Percentiles rank a stretch among this genome's conserved stretches.
Conservation (phyloP, 1,284 basidiomycete genomes). For the Wallemia mellicola region DNA sequence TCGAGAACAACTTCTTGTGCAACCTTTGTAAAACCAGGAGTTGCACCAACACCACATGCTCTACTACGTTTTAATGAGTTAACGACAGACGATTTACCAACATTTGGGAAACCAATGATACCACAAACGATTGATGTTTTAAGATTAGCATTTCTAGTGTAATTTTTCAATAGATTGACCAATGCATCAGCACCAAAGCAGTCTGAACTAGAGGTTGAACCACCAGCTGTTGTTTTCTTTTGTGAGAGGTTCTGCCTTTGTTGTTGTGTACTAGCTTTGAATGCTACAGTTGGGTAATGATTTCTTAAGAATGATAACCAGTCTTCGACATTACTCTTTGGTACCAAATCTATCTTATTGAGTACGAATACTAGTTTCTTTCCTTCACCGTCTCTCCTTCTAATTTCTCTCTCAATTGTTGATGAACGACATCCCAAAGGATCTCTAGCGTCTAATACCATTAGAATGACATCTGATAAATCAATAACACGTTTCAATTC, state of each 20-base stretch:
- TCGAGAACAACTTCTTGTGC: slow-evolving; percentile 82
- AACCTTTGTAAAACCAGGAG: slow-evolving; percentile 78
- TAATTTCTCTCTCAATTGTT: slow-evolving; percentile 67
- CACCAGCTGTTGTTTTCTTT: slow-evolving; percentile 10
- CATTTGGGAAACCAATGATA: slow-evolving; percentile 88
- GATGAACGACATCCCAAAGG: slow-evolving; percentile 63
- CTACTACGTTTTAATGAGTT: slow-evolving; percentile 75
- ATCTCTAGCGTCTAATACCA: slow-evolving; percentile 67
- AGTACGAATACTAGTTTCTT: slow-evolving; percentile 68
- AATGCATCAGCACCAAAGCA: slow-evolving; percentile 26
- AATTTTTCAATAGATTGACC: slow-evolving; percentile 67
- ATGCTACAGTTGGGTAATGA: slow-evolving; percentile 73
- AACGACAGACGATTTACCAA: slow-evolving; percentile 83
- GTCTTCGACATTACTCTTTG: slow-evolving; percentile 53
- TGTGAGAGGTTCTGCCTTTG: slow-evolving; percentile 45
- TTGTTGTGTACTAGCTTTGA: slow-evolving; percentile 52
- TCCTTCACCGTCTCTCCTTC: slow-evolving; percentile 47
- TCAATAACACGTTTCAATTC: slow-evolving; percentile 71
- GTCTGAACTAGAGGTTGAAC: slow-evolving; percentile 31
- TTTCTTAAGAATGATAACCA: slow-evolving; percentile 78
- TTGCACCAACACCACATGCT: slow-evolving; percentile 69
- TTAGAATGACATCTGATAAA: slow-evolving; percentile 62
- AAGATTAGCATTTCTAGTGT: slow-evolving; percentile 31
- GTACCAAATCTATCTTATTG: slow-evolving; percentile 83
- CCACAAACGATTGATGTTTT: slow-evolving; percentile 56